phyloP scores from a whole-genome alignment of 2,329 filamentous ascomycete species.

The Phyllosticta citribraziliensis region DNA sequence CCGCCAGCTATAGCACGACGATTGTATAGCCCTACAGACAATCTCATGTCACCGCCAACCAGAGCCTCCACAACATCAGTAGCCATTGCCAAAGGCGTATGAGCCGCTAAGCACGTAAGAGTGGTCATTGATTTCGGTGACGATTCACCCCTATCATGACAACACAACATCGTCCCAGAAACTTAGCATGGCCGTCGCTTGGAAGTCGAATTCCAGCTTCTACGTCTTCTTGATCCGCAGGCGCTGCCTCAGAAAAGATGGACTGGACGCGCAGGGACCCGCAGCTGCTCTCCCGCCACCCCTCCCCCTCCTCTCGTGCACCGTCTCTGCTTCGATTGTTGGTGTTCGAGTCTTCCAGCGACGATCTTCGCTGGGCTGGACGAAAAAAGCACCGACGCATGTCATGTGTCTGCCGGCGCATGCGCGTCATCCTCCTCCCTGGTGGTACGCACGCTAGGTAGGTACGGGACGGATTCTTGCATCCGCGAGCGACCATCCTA shows the following conservation, averaged over 20 bases:
- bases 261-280: neutral
- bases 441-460: neutral
- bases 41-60: neutral
- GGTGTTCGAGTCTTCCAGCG: neutral
- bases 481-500: neutral
- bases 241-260: neutral
- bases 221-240: neutral
- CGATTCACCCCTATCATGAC: neutral
- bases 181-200: neutral
- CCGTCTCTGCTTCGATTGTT: neutral
- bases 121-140: neutral
- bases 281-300: neutral
- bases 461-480: neutral
- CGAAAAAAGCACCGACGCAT: neutral
- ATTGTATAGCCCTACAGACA: neutral
- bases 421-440: neutral
- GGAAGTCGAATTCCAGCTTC: neutral
- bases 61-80: neutral
- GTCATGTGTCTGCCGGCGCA: neutral
- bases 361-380: neutral
- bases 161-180: neutral
- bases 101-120: neutral
- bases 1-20: neutral
- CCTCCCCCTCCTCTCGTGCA: neutral
- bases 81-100: neutral